Conservation (phyloP, 805 yeast species). For the Saturnispora halmiae region DNA sequence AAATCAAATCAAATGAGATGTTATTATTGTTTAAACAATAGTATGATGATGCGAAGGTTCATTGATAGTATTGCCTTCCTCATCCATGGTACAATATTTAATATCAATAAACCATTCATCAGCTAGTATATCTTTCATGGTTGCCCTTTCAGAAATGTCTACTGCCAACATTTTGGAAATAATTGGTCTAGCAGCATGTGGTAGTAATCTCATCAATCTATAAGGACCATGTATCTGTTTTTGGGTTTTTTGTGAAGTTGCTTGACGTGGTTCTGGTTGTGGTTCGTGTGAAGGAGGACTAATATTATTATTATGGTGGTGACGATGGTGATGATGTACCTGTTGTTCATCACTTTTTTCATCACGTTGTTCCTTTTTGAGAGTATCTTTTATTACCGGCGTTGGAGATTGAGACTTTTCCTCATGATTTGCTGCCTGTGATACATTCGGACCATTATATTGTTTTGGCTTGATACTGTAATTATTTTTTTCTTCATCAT, state of each 20-base stretch:
- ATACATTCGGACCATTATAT: too few relatives aligned
- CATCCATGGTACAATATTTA: slow-evolving; percentile 47
- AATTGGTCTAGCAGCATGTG: slow-evolving; percentile 76
- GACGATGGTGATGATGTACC: too few relatives aligned
- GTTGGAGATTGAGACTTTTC: too few relatives aligned
- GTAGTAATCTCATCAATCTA: slow-evolving; percentile 67
- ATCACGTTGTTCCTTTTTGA: too few relatives aligned
- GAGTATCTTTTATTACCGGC: too few relatives aligned
- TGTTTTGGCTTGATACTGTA: too few relatives aligned
- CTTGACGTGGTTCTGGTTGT: slow-evolving; percentile 29
- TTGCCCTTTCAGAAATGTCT: slow-evolving; percentile 54
- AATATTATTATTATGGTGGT: too few relatives aligned
- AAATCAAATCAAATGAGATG: too few relatives aligned
- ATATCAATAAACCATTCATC: slow-evolving; percentile 69
- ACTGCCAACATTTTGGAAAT: slow-evolving; percentile 56
- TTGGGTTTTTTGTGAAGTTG: slow-evolving; percentile 28
- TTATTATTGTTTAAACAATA: slow-evolving; percentile 31
- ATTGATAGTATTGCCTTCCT: slow-evolving; percentile 31
- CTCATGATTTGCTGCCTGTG: too few relatives aligned
- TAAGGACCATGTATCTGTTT: slow-evolving; percentile 76
- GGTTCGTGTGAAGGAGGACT: background rate
- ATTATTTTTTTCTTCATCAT: too few relatives aligned
- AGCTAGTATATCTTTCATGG: slow-evolving; percentile 51
- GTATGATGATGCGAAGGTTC: slow-evolving; percentile 47
- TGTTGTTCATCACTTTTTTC: too few relatives aligned